Base-by-base conservation (phyloP, 371 early-diverging fungal genomes). In the Actinomortierella wolfii region DNA sequence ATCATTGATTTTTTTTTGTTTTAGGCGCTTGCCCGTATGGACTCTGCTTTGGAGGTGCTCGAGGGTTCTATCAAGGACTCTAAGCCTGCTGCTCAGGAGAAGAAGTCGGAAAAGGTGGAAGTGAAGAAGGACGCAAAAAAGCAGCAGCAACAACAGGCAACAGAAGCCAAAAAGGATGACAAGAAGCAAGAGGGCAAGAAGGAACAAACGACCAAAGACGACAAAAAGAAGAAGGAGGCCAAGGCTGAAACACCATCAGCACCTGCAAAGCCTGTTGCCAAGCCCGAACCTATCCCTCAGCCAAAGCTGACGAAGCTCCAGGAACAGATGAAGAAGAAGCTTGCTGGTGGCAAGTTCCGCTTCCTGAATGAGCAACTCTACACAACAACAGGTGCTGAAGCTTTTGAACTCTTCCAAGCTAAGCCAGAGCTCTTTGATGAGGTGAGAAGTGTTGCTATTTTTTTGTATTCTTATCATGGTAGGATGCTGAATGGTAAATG, bases 341-440 rank as follows among this genome's bases (percentile, higher is more conserved):
- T 94, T 41, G 88, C 87, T 1, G 95, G 94, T 14, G 92, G 94
- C 14, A 85, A 93, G 55, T 97, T 98, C 80, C 89, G 98, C 9
- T 94, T 91, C 91, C 79, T 98, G 63, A 98, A 98, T 76, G 99
- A 98, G 77, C 79, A 90, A 49, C 86, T 98, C 8, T 98, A 98
- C 78, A 97, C 97, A 6, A 89, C 89, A 7, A 79, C 84, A 0
- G 92, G 95, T 39, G 76, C 84, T 18, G 83, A 89, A 13, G 89
- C 96, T 1, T 90, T 88, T 57, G 63, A 81, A 13, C 74, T 96
- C 44, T 94, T 97, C 68, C 85, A 87, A 64, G 81, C 89, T 50
- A 86, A 94, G 53, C 97, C 97, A 0, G 88, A 90, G 55, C 76
- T 94, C 29, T 98, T 98, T 81, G 91, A 92, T 28, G 92, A 94